Conservation (phyloP, 148 eudicot species). For the Diospyros lotus region DNA sequence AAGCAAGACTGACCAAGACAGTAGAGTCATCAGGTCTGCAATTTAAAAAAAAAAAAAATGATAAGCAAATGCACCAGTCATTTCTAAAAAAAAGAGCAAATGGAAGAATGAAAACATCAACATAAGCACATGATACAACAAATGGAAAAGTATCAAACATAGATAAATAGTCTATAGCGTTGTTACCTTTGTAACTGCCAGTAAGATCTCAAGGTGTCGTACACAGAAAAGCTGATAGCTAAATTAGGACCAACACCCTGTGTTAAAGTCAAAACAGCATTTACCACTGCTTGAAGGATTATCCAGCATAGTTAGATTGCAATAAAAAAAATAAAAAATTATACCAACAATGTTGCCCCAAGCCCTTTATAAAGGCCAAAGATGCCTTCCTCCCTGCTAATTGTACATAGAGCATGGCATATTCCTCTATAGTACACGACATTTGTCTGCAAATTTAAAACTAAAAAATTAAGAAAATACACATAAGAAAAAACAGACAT, state of each 20-base stretch:
- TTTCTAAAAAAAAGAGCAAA: background rate
- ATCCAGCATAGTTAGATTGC: background rate
- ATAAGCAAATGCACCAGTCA: background rate
- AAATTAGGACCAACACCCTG: slow-evolving; percentile 98
- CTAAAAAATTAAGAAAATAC: slow-evolving; percentile 3
- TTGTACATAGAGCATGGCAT: slow-evolving; percentile 72
- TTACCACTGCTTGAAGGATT: background rate
- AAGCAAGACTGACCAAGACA: slow-evolving; percentile 82
- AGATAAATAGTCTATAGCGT: background rate
- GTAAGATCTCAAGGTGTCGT: slow-evolving; percentile 74
- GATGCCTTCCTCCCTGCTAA: slow-evolving; percentile 69
- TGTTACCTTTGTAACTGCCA: slow-evolving; percentile 70
- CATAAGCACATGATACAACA: background rate
- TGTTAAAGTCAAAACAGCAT: slow-evolving; percentile 10
- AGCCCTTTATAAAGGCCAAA: slow-evolving; percentile 94
- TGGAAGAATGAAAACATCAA: background rate
- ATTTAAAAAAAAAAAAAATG: slow-evolving; percentile 5
- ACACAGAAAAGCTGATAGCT: slow-evolving; percentile 93
- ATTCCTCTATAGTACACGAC: slow-evolving; percentile 79
- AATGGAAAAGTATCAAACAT: background rate
- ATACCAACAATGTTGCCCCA: slow-evolving; percentile 87
- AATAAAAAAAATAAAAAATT: slow-evolving; percentile 8
- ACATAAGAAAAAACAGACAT: background rate
- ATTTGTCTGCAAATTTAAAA: slow-evolving; percentile 58
- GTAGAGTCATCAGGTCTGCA: slow-evolving; percentile 75